A percentile compares a stretch with the other conserved stretches of the same genome.
Conservation (phyloP, 139 green algal species). For the Eudorina sp. region DNA sequence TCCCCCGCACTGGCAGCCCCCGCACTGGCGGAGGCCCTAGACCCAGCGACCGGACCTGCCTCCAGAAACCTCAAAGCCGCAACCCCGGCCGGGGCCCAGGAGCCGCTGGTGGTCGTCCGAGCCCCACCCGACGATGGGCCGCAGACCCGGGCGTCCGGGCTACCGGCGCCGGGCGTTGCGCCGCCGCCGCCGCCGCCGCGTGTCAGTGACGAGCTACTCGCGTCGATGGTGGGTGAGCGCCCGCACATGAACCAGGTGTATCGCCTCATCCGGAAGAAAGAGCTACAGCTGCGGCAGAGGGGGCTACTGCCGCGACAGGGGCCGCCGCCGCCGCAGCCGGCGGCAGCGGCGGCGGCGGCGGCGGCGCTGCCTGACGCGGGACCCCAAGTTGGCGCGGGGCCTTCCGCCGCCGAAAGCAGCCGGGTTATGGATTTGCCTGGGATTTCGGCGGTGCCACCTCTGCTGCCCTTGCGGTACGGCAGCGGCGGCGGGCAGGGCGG, state of each 20-base stretch:
- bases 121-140: too few species aligned
- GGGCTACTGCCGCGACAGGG: background rate
- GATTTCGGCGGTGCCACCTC: background rate
- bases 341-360: background rate
- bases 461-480: background rate
- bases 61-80: background rate
- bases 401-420: background rate
- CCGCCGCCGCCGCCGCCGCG: background rate
- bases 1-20: background rate
- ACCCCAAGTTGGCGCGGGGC: background rate
- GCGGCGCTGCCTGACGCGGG: too few species aligned
- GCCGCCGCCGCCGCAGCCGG: background rate
- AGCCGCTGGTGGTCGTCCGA: too few species aligned
- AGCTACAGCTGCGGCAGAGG: constrained; percentile 30
- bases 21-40: constrained; percentile 6
- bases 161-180: background rate
- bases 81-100: too few species aligned
- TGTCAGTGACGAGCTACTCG: background rate
- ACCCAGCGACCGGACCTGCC: too few species aligned
- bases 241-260: constrained; percentile 39
- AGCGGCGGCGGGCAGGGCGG: background rate
- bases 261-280: constrained; percentile 37
- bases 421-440: too few species aligned
- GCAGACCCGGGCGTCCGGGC: background rate
- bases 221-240: constrained; percentile 23